Evolutionary conservation across 441 rosid genomes (phyloP), one percentile per base, ranked within the genome.

Genomic region (Aquilaria agallochum): DNA sequence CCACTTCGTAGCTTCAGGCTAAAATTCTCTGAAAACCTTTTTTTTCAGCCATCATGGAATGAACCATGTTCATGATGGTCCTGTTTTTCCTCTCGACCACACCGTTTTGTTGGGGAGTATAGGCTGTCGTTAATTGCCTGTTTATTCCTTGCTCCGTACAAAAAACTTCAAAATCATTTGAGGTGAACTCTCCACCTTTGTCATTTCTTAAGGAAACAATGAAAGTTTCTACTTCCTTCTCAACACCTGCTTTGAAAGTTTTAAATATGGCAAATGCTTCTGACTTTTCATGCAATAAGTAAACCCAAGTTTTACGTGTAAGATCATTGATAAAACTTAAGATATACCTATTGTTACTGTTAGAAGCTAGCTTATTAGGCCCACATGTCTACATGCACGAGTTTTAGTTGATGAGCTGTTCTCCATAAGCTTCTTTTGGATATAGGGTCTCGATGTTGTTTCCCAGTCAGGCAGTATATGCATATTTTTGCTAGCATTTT

Each of bases 291-390:
- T 15, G 2, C 8, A 64, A 3, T 6, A 65, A 20, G 11, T 32
- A 20, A 46, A 47, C 33, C 50, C 56, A 65, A 47, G 50, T 27
- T 65, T 65, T 30, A 15, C 36, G 3, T 9, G 2, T 56, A 9
- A 2, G 56, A 5, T 65, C 68, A 57, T 65, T 48, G 0, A 65
- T 65, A 2, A 65, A 65, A 2, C 34, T 56, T 4, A 57, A 32
- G 0, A 56, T 54, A 8, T 64, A 64, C 53, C 62, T 64, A 12
- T 56, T 55, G 3, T 49, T 2, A 2, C 49, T 56, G 33, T 30
- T 56, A 0, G 50, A 57, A 1, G 42, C 27, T 2, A 55, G 62
- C 15, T 53, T 65, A 10, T 48, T 9, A 0, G 62, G 62, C 2
- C 55, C 49, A 12, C 68, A 65, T 2, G 20, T 65, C 62, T 0